A percentile compares a stretch with the other conserved stretches of the same genome.
Evolutionary conservation across 495 filamentous ascomycete genomes (phyloP).

Genomic region (Trichodelitschia bisporula): DNA sequence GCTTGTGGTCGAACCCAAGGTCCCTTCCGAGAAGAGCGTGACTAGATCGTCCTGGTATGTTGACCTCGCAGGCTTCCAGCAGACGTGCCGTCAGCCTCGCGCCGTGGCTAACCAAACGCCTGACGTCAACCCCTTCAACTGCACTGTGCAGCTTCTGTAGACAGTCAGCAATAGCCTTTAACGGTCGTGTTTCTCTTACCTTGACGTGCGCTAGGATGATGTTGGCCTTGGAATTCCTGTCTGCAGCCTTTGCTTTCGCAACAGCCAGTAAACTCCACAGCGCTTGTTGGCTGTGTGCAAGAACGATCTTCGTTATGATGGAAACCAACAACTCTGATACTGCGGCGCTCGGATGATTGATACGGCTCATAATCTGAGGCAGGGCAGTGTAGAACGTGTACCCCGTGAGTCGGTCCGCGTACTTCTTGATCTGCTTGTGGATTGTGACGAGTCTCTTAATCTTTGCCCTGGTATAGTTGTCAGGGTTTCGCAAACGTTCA

Average conservation of each 20-base stretch:
- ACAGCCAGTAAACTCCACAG: conserved; percentile 79
- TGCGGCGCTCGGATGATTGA: conserved; percentile 54
- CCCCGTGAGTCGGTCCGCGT: conserved; percentile 48
- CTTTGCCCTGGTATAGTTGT: conserved; percentile 29
- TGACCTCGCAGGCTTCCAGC: conserved; percentile 58
- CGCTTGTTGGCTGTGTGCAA: conserved; percentile 66
- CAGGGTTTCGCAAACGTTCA: no score
- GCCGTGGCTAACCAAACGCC: conserved; percentile 43
- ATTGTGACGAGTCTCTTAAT: conserved; percentile 42
- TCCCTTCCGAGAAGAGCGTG: no score
- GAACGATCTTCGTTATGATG: conserved; percentile 63
- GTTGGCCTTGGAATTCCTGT: conserved; percentile 27
- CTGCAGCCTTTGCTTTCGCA: conserved; percentile 27
- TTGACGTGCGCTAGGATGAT: conserved; percentile 25
- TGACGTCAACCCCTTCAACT: no score
- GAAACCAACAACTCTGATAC: conserved; percentile 50
- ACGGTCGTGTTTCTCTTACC: conserved; percentile 5
- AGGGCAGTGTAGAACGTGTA: conserved; percentile 82
- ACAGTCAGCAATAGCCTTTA: conserved; percentile 16
- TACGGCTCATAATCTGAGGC: conserved; percentile 76
- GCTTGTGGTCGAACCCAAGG: conserved; percentile 62
- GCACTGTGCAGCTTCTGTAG: no score
- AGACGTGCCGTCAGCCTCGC: conserved; percentile 69
- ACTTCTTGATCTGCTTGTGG: conserved; percentile 48
- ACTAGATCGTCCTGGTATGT: conserved; percentile 40